Evolutionary conservation across 805 yeast genomes (phyloP).

Genomic region (Lachancea mirantina): DNA sequence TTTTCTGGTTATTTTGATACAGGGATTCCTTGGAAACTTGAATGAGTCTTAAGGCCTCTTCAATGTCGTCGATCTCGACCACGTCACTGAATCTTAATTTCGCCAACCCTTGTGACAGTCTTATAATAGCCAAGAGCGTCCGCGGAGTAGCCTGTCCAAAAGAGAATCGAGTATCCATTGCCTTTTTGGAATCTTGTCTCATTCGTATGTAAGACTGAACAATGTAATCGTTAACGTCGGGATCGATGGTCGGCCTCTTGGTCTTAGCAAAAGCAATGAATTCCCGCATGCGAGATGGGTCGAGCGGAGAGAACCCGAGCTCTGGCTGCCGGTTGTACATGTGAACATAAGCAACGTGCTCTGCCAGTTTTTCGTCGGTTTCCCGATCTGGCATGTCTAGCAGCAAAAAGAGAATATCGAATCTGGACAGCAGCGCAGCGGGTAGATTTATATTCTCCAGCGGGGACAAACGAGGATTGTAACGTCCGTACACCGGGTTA

Average conservation of each 20-base stretch:
- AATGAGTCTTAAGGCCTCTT: conserved; percentile 84
- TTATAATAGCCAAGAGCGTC: conserved; percentile 80
- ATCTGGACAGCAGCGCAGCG: conserved; percentile 91
- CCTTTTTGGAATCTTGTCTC: conserved; percentile 87
- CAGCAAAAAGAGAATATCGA: conserved; percentile 80
- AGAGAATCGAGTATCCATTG: conserved; percentile 60
- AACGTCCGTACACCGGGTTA: conserved; percentile 93
- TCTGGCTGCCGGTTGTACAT: conserved; percentile 87
- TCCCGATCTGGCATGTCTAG: conserved; percentile 79
- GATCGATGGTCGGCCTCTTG: conserved; percentile 77
- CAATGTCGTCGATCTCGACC: conserved; percentile 78
- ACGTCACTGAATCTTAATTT: conserved; percentile 70
- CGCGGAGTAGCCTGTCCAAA: conserved; percentile 94
- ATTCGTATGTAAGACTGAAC: conserved; percentile 80
- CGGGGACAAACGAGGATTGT: conserved; percentile 84
- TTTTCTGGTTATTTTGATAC: conserved; percentile 43
- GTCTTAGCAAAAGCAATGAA: conserved; percentile 80
- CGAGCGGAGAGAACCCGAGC: conserved; percentile 66
- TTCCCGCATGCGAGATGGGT: conserved; percentile 74
- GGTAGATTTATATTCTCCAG: conserved; percentile 94
- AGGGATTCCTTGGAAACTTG: conserved; percentile 84
- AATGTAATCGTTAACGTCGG: conserved; percentile 79
- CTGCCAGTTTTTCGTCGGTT: conserved; percentile 77
- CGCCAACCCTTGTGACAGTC: conserved; percentile 93
- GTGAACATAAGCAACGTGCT: conserved; percentile 93